These are phyloP conservation scores for Phytopythium ostracodes DNA, from an alignment of 352 stramenopile species.

Conservation along the genomic window DNA sequence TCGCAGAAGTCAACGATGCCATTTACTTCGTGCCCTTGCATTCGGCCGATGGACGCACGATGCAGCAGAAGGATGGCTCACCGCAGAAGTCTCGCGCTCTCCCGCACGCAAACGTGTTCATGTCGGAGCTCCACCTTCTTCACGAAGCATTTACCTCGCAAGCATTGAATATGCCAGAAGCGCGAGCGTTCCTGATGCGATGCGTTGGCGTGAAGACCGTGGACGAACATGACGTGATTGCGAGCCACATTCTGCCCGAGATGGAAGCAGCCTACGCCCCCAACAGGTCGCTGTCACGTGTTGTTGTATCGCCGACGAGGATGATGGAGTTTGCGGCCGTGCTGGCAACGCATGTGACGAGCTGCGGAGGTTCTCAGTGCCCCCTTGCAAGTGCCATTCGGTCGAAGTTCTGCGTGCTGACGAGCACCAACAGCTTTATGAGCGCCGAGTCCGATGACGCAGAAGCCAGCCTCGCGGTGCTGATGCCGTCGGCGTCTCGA, in stretches of 20 bases:
- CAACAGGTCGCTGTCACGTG: neutral
- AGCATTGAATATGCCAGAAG: conserved; percentile 20
- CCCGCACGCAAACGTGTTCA: neutral
- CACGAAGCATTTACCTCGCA: conserved; percentile 30
- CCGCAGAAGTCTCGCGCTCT: neutral
- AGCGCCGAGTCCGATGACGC: neutral
- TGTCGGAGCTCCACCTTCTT: conserved; percentile 34
- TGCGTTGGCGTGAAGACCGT: conserved; percentile 59
- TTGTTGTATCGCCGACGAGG: neutral
- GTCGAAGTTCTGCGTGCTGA: conserved; percentile 26
- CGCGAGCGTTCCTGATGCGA: conserved; percentile 46
- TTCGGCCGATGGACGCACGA: neutral
- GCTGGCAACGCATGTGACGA: conserved; percentile 26
- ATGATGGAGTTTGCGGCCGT: conserved; percentile 31
- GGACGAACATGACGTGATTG: conserved; percentile 68
- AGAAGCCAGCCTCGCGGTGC: conserved; percentile 18
- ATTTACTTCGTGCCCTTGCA: conserved; percentile 15
- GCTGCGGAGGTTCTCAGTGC: conserved; percentile 22
- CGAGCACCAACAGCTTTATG: conserved; percentile 15
- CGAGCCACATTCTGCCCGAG: conserved; percentile 52
- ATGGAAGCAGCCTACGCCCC: conserved; percentile 13
- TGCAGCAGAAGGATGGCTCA: neutral
- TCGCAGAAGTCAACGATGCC: conserved; percentile 36
- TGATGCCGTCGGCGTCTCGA: conserved; percentile 18
- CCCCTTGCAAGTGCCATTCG: conserved; percentile 23